phyloP scores from a whole-genome alignment of 208 protist genomes.

The Crithidia brevicula region DNA sequence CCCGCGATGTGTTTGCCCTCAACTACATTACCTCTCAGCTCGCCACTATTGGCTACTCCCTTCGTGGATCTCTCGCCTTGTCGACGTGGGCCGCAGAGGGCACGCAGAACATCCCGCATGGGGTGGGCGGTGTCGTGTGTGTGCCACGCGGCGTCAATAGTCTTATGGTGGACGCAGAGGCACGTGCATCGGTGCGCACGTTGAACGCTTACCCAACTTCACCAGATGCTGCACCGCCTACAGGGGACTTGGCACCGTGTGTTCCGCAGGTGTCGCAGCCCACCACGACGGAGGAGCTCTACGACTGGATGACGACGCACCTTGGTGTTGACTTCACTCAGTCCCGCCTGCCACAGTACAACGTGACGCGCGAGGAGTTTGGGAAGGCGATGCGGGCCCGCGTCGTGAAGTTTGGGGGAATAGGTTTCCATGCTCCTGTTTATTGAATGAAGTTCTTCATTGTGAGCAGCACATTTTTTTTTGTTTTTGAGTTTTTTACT shows the following conservation, averaged over 20 bases:
- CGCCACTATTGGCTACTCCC: constrained; percentile 3
- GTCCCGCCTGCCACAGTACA: constrained; percentile 19
- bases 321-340: constrained; percentile 10
- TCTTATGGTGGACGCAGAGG: not conserved
- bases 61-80: constrained; percentile 14
- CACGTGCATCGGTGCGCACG: constrained; percentile 9
- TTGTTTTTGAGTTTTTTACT: too few species aligned
- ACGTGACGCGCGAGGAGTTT: constrained; percentile 22
- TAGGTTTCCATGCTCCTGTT: not conserved
- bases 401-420: constrained; percentile 16
- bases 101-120: constrained; percentile 14
- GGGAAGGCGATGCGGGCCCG: not conserved
- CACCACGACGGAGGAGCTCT: constrained; percentile 9
- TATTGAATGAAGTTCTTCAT: not conserved
- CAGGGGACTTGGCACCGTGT: not conserved
- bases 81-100: constrained; percentile 4
- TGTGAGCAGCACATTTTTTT: too few species aligned
- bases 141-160: constrained; percentile 17
- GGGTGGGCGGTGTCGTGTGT: constrained; percentile 6
- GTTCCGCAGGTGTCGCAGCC: constrained; percentile 5
- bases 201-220: constrained; percentile 11
- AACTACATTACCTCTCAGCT: constrained; percentile 13
- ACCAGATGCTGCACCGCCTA: not conserved
- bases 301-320: constrained; percentile 17
- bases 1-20: constrained; percentile 12